Conservation (phyloP, 2,329 filamentous ascomycete genomes). For the Trichoderma cornu-damae region DNA sequence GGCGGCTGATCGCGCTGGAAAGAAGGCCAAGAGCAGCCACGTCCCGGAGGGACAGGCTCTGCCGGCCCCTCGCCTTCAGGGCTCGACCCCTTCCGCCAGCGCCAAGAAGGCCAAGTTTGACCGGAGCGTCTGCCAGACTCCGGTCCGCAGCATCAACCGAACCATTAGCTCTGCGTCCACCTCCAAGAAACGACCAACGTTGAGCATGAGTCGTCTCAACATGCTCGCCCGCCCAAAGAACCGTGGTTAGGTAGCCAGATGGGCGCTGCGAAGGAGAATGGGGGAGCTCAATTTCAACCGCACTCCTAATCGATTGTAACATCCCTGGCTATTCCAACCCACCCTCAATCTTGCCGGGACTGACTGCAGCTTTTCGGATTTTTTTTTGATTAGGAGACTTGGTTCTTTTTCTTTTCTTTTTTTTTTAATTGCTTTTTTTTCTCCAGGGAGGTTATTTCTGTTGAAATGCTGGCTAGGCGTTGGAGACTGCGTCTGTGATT, state of each 20-base stretch:
- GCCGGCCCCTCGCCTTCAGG: constrained; percentile 44
- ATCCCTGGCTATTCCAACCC: background rate
- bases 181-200: constrained; percentile 46
- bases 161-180: constrained; percentile 36
- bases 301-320: background rate
- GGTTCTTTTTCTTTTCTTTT: too few species aligned
- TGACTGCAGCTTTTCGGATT: background rate
- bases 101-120: constrained; percentile 35
- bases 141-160: background rate
- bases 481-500: background rate
- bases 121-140: constrained; percentile 26
- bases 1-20: constrained; percentile 46
- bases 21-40: constrained; percentile 52
- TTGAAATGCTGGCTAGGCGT: background rate
- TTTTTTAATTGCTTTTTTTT: too few species aligned
- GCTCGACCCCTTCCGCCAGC: constrained; percentile 34
- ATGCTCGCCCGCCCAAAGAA: constrained; percentile 58
- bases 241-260: constrained; percentile 37
- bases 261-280: constrained; percentile 5
- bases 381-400: too few species aligned
- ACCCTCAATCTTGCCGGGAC: background rate
- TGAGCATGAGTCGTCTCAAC: constrained; percentile 56
- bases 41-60: constrained; percentile 49
- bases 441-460: background rate
- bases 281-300: background rate